Base-by-base conservation (phyloP, 2,329 filamentous ascomycete genomes). In the Fonsecaea pedrosoi region DNA sequence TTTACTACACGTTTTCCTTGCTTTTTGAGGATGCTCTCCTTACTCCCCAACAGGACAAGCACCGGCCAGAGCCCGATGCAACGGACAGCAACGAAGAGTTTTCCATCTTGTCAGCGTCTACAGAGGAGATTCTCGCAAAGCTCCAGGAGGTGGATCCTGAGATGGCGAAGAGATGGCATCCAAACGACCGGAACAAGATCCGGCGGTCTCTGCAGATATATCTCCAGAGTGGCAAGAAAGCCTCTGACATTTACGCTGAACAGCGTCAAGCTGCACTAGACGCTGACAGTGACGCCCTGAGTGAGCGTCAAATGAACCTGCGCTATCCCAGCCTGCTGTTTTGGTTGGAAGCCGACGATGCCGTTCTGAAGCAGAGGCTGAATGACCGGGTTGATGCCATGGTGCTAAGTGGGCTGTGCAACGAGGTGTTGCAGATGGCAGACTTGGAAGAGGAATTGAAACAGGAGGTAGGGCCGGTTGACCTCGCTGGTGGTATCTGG, bases 121-220 rank as follows among this genome's bases (percentile, higher is more conserved):
- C 90, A 0, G 88, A 92, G 55, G 83, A 87, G 10, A 88, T 99
- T 64, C 79, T 95, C 30, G 82, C 86, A 40, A 90, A 90, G 76
- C 81, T 99, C 60, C 84, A 84, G 64, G 89, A 92, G 72, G 89
- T 97, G 4, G 95, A 99, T 76, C 94, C 95, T 0, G 82, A 87
- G 21, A 97, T 97, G 90, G 96, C 94, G 0, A 86, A 89, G 54
- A 85, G 90, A 65, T 99, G 95, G 95, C 96, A 99, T 78, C 95
- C 94, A 0, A 95, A 94, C 54, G 95, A 99, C 75, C 84, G 88
- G 54, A 88, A 95, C 67, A 98, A 97, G 78, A 97, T 99, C 66
- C 87, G 87, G 68, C 88, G 94, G 5, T 97, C 94, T 1, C 83
- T 99, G 3, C 91, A 97, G 74, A 97, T 99, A 60, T 98, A 88